Conservation (phyloP, 2,329 filamentous ascomycete genomes). For the Colletotrichum incanum region DNA sequence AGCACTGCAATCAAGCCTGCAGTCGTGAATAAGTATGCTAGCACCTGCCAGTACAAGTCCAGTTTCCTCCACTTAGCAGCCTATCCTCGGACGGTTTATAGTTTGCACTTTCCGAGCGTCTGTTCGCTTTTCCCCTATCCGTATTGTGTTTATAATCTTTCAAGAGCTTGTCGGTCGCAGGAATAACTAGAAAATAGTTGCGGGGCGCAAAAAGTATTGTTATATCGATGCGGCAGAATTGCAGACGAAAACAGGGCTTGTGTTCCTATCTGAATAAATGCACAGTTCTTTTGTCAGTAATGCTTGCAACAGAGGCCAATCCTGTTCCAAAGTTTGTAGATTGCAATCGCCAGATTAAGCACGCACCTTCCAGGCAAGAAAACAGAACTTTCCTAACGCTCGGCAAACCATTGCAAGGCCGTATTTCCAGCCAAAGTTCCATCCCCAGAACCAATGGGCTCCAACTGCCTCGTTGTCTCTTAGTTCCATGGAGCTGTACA, state of each 20-base stretch:
- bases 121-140: not conserved
- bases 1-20: not conserved
- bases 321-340: not conserved
- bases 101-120: not conserved
- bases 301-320: no score
- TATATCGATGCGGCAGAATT: not conserved
- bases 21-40: not conserved
- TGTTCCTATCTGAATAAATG: not conserved
- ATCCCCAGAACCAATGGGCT: slow-evolving; percentile 1
- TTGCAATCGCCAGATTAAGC: not conserved
- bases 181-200: slow-evolving; percentile 3
- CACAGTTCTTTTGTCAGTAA: not conserved
- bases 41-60: slow-evolving; percentile 7
- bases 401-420: slow-evolving; percentile 16
- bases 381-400: slow-evolving; percentile 10
- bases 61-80: slow-evolving; percentile 6
- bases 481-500: not conserved
- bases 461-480: not conserved
- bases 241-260: not conserved
- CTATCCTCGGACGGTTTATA: not conserved
- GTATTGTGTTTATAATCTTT: not conserved
- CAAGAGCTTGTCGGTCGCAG: slow-evolving; percentile 1
- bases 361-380: slow-evolving; percentile 29
- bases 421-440: slow-evolving; percentile 14
- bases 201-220: not conserved